Evolutionary conservation across 768 basidiomycete genomes (phyloP).

Genomic region (Rhodotorula graminis): DNA sequence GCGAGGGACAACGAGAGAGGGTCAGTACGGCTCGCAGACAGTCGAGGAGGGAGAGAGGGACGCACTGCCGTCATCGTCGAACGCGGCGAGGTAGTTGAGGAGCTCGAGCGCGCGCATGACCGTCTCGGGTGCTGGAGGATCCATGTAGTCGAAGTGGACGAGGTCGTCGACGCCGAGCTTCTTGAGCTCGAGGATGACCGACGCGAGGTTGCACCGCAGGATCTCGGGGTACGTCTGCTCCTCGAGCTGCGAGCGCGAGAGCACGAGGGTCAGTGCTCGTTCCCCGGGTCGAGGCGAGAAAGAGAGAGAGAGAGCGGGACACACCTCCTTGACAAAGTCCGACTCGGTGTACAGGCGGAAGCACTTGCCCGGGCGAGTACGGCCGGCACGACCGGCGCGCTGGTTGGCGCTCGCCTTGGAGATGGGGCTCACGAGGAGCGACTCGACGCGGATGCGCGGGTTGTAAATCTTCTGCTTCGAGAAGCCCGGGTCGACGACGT

Average conservation of each 20-base stretch:
- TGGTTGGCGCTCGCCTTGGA: constrained; percentile 96
- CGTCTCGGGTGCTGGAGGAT: constrained; percentile 91
- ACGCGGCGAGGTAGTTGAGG: constrained; percentile 81
- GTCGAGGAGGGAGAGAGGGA: constrained; percentile 2
- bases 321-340: constrained; percentile 78
- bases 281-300: no score
- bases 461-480: constrained; percentile 99
- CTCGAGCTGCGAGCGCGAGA: constrained; percentile 54
- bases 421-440: constrained; percentile 85
- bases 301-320: background rate
- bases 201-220: constrained; percentile 83
- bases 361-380: constrained; percentile 94
- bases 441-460: constrained; percentile 92
- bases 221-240: constrained; percentile 98
- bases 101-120: constrained; percentile 94
- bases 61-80: constrained; percentile 79
- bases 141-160: constrained; percentile 52
- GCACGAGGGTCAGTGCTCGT: background rate
- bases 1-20: background rate
- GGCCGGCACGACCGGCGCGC: constrained; percentile 89
- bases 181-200: constrained; percentile 84
- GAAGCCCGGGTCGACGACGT: constrained; percentile 95
- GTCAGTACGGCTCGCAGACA: background rate
- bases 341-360: constrained; percentile 95
- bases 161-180: constrained; percentile 93